Conservation (phyloP, 2,329 filamentous ascomycete species). For the Tricladium varicosporioides region DNA sequence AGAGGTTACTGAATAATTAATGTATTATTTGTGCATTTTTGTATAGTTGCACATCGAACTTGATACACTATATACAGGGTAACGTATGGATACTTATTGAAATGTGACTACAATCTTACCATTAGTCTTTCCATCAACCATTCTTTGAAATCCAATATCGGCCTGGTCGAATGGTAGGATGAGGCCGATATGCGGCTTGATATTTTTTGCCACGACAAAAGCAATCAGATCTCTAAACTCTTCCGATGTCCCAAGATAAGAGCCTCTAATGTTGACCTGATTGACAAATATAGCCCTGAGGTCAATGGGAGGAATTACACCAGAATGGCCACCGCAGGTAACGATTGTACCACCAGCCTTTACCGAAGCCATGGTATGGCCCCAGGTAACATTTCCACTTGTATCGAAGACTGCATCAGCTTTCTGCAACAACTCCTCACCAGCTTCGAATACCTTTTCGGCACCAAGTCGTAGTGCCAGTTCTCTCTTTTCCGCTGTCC, state of each 20-base stretch:
- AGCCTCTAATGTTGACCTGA: slow-evolving; percentile 20
- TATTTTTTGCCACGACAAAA: slow-evolving; percentile 21
- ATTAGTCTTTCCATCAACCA: slow-evolving; percentile 20
- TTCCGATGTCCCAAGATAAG: slow-evolving; percentile 20
- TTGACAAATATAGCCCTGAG: slow-evolving; percentile 19
- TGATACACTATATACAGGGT: neutral
- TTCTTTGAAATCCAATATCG: slow-evolving; percentile 17
- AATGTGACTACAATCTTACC: slow-evolving; percentile 24
- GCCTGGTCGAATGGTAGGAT: slow-evolving; percentile 20
- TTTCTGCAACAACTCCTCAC: slow-evolving; percentile 19
- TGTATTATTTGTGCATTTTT: no score
- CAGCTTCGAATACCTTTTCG: slow-evolving; percentile 17
- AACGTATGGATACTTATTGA: neutral
- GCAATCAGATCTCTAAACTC: slow-evolving; percentile 21
- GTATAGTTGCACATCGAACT: no score
- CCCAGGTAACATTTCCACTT: slow-evolving; percentile 19
- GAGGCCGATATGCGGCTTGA: slow-evolving; percentile 21
- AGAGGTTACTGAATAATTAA: no score
- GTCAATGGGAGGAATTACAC: slow-evolving; percentile 14
- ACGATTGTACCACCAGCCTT: slow-evolving; percentile 22
- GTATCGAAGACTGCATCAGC: slow-evolving; percentile 25
- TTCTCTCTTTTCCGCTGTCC: slow-evolving; percentile 20
- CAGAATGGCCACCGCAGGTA: slow-evolving; percentile 22
- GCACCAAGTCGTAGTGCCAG: slow-evolving; percentile 22
- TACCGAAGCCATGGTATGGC: slow-evolving; percentile 19